Evolutionary conservation across 176 grass and related monocot genomes (phyloP).

Genomic region (Aegilops speltoides): DNA sequence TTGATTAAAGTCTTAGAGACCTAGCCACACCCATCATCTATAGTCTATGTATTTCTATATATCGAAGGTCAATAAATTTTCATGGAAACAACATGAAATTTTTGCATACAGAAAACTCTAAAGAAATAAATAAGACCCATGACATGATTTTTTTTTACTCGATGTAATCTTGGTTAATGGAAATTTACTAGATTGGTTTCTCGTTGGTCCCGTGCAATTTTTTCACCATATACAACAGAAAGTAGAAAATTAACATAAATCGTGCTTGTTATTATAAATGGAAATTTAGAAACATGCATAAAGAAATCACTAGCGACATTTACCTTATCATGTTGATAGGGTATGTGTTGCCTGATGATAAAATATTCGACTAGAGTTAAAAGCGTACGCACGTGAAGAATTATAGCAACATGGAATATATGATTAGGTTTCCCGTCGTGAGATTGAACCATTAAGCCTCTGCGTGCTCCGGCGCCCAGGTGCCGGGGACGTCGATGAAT

Average conservation of each 20-base stretch:
- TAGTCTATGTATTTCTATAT: no score
- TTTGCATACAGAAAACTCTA: background rate
- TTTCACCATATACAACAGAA: background rate
- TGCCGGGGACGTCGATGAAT: no score
- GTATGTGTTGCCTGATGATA: background rate
- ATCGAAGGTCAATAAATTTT: no score
- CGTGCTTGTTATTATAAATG: background rate
- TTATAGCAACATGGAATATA: no score
- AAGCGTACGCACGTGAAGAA: no score
- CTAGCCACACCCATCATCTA: no score
- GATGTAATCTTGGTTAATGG: background rate
- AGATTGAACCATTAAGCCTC: no score
- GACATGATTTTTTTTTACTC: background rate
- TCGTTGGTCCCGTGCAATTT: background rate
- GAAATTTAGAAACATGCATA: background rate
- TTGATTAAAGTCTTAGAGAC: no score
- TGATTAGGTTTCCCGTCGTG: no score
- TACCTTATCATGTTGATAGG: background rate
- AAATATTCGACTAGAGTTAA: background rate
- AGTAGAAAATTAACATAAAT: background rate
- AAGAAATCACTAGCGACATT: background rate
- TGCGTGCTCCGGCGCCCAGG: no score
- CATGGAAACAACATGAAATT: no score
- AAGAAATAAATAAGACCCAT: no score
- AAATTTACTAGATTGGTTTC: background rate